Evolutionary conservation across 2,329 filamentous ascomycete genomes (phyloP).

Genomic region (Colletotrichum acutatum): DNA sequence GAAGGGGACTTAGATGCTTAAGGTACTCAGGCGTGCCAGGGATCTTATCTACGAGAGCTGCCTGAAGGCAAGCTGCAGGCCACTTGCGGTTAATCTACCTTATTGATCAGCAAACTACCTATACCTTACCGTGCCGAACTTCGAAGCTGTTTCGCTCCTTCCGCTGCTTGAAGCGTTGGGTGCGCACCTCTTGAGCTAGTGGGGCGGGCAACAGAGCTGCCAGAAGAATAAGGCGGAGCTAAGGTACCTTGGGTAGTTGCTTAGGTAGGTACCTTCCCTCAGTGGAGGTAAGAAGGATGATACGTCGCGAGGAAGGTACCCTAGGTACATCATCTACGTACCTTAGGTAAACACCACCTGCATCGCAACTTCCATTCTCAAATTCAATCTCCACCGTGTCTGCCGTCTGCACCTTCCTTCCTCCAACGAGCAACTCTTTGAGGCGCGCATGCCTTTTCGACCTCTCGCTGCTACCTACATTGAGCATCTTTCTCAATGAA

Average conservation of each 20-base stretch:
- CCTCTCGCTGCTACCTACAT: not conserved
- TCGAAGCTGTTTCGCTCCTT: not conserved
- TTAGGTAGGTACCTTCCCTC: too few relatives aligned
- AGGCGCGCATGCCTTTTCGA: not conserved
- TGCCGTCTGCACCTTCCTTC: not conserved
- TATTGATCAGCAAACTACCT: too few relatives aligned
- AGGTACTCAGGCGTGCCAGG: too few relatives aligned
- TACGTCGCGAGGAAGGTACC: not conserved
- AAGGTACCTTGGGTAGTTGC: not conserved
- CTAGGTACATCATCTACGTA: not conserved
- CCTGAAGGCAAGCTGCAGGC: too few relatives aligned
- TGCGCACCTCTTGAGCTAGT: not conserved
- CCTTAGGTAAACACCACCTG: not conserved
- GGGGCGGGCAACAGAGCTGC: not conserved
- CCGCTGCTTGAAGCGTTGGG: not conserved
- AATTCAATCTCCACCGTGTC: constrained; percentile 9
- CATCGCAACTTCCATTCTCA: constrained; percentile 2
- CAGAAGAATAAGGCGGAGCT: not conserved
- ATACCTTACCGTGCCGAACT: not conserved
- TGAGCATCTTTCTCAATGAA: not conserved
- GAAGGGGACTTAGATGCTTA: too few relatives aligned
- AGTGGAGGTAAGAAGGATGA: too few relatives aligned
- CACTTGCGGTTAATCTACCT: too few relatives aligned
- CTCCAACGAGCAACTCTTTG: not conserved
- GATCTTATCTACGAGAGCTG: too few relatives aligned